These are phyloP conservation scores for Entophlyctis helioformis DNA, from an alignment of 192 early-diverging fungal species.

Conservation along the genomic window DNA sequence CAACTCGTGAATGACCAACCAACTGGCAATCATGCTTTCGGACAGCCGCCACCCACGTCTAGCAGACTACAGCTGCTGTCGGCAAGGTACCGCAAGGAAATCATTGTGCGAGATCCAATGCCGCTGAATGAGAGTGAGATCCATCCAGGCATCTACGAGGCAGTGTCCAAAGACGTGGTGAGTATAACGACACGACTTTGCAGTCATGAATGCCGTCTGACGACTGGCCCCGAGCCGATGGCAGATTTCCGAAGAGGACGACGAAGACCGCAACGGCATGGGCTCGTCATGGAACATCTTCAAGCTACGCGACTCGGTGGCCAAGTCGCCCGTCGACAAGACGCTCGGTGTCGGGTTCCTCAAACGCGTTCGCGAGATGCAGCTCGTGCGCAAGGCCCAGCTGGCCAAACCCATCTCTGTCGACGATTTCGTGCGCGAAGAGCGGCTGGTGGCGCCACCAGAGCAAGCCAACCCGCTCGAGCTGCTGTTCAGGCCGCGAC, in stretches of 20 bases:
- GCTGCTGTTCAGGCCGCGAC: conserved; percentile 18
- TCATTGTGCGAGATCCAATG: conserved; percentile 12
- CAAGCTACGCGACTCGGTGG: too few relatives aligned
- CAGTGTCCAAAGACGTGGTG: too few relatives aligned
- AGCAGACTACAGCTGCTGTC: conserved; percentile 1
- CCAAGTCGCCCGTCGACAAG: too few relatives aligned
- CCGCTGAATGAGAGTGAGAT: conserved; percentile 16
- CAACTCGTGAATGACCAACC: too few relatives aligned
- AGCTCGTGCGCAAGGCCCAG: conserved; percentile 23
- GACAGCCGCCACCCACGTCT: too few relatives aligned
- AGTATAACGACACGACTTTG: too few relatives aligned
- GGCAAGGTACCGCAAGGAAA: neutral
- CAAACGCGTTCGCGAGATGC: conserved; percentile 34
- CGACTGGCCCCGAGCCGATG: too few relatives aligned
- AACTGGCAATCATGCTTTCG: too few relatives aligned
- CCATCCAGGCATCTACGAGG: conserved; percentile 3
- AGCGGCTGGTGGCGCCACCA: conserved; percentile 13
- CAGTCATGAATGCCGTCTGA: too few relatives aligned
- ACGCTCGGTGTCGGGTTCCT: conserved; percentile 26
- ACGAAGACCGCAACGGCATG: too few relatives aligned
- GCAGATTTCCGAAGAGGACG: too few relatives aligned
- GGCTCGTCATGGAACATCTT: too few relatives aligned
- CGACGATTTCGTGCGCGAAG: conserved; percentile 37
- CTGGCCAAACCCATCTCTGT: conserved; percentile 20
- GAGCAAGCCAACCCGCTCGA: conserved; percentile 8